Base-by-base conservation (phyloP, 2,329 filamentous ascomycete genomes). In the Stemphylium beticola region DNA sequence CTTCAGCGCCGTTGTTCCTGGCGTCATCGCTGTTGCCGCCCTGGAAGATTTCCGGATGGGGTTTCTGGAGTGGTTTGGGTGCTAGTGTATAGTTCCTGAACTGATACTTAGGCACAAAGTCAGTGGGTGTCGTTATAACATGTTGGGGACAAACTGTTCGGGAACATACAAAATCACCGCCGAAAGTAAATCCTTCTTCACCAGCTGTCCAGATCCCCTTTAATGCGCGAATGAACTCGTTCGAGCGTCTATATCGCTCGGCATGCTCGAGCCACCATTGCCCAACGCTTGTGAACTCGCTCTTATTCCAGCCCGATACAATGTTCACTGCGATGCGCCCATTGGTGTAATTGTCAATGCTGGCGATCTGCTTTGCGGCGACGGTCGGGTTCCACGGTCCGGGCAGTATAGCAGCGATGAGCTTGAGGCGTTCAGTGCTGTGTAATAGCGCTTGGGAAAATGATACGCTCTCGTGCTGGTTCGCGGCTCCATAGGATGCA, bases 221-320 rank as follows among this genome's bases (percentile, higher is more conserved):
- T 3, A 83, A 68, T 44, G 79, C 82, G 46, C 78, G 72, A 43
- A 83, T 83, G 65, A 83, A 83, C 62, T 83, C 81, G n/a, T 64
- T 62, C 3, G 57, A 79, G 15, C 81, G 77, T 31, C 81, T 75
- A 61, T 82, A 83, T 3, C 81, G 77, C 67, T 83, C 81, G 2
- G 78, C 77, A 57, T 83, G 81, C 58, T 83, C 80, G 14, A 83
- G 75, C 81, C 81, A 83, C 81, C 81, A 83, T 65, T 83, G 79
- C 4, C 81, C 81, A 18, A 83, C 79, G 41, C 76, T 75, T 0
- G 76, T 78, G 56, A 83, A 83, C 65, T 83, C 81, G 47, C 76
- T 73, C 60, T 82, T 82, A 70, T 83, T 83, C 81, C 82, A 83
- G 3, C 82, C 82, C 1, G 77, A 80, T 0, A 83, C 82, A 1